These are phyloP conservation scores for Ogataea nonfermentans DNA, from an alignment of 805 yeast species.

Conservation along the genomic window DNA sequence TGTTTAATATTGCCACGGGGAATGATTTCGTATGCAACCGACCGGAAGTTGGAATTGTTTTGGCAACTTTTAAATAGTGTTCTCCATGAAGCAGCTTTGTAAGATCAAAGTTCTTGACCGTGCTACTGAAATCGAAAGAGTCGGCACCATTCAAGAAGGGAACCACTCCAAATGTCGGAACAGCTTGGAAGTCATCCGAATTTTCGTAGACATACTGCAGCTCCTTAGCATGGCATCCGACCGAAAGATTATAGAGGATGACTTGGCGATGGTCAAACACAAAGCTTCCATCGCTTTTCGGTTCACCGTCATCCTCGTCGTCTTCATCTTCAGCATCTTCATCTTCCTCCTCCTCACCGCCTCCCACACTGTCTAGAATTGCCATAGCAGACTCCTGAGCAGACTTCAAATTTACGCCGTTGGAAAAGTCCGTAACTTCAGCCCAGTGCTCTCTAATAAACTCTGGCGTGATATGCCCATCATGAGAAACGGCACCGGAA, in stretches of 20 bases:
- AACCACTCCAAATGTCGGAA: slow-evolving; percentile 89
- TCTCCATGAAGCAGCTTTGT: slow-evolving; percentile 92
- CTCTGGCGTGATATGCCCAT: slow-evolving; percentile 59
- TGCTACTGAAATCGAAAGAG: slow-evolving; percentile 53
- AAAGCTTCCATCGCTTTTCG: slow-evolving; percentile 33
- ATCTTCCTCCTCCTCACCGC: slow-evolving; percentile 43
- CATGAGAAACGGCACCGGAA: slow-evolving; percentile 71
- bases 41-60: slow-evolving; percentile 77
- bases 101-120: slow-evolving; percentile 82
- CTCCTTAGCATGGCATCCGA: slow-evolving; percentile 81
- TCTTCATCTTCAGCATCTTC: slow-evolving; percentile 43
- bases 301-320: slow-evolving; percentile 43
- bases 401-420: slow-evolving; percentile 52
- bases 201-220: slow-evolving; percentile 79
- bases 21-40: slow-evolving; percentile 55
- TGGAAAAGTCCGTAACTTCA: slow-evolving; percentile 61
- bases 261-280: slow-evolving; percentile 65
- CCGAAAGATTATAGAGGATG: slow-evolving; percentile 82
- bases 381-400: slow-evolving; percentile 80
- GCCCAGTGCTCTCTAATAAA: slow-evolving; percentile 65
- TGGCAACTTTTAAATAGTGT: slow-evolving; percentile 76
- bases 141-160: slow-evolving; percentile 72
- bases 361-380: slow-evolving; percentile 63
- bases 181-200: slow-evolving; percentile 70
- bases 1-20: slow-evolving; percentile 77